Base-by-base conservation (phyloP, 306 rosid genomes). In the Nissolia schottii region DNA sequence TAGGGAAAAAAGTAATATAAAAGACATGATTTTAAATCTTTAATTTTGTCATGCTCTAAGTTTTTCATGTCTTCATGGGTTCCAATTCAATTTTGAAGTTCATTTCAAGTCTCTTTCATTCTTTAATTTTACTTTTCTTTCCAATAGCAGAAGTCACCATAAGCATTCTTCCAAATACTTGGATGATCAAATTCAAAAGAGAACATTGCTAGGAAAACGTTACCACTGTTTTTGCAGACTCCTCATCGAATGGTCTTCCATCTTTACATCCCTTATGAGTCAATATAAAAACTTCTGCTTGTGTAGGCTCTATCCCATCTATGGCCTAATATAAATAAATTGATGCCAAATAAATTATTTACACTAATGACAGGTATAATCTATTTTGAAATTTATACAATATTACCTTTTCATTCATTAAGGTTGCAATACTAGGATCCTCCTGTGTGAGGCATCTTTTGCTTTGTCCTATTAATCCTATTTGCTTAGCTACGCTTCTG, bases 291-390 rank as follows among this genome's bases (percentile, higher is more conserved):
- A 63, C 6, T 37, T 63, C 32, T 18, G 19, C 69, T 12, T 34
- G 10, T 20, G 13, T 63, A 38, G 69, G 53, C 69, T 63, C 19
- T 63, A 63, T 63, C 11, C 34, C 69, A 63, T 63, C 69, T 22
- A 11, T 40, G 13, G 53, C 20, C 69, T 63, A 37, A 37, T 34
- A 11, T 1, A 5, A 13, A 8, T 34, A 18, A 60, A 7, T 60
- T 7, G 8, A 54, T 23, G 13, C 0, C 34, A 54, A 13, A 23
- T 8, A 54, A 54, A 3, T 24, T 24, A 0, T 24, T 10, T 6
- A 19, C 1, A 6, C 2, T 8, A 22, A 53, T 8, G 4, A 20
- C 2, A 53, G 8, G 0, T 0, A 53, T 22, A 24, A 22, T 23
- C 0, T 22, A 22, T 53, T 16, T 16, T 15, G 12, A 5, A 56